Evolutionary conservation across 305 asterid genomes (phyloP).

Genomic region (Plantago coronopus): DNA sequence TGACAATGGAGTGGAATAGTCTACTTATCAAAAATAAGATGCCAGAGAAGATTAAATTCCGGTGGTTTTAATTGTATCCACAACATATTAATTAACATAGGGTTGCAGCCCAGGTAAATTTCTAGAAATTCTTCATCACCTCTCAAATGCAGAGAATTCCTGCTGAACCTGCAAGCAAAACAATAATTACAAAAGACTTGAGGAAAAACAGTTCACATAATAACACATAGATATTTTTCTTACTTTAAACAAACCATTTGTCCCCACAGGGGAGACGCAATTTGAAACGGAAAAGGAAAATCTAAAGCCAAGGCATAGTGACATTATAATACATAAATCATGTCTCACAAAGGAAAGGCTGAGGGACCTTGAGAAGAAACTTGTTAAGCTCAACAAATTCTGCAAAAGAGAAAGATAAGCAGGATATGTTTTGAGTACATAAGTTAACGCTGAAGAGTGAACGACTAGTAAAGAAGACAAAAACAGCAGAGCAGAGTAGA

Average conservation of each 20-base stretch:
- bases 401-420: conserved; percentile 26
- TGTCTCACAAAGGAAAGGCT: conserved; percentile 3
- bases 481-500: neutral
- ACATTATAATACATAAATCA: too few species aligned
- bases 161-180: conserved; percentile 62
- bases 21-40: conserved; percentile 12
- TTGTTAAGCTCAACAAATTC: conserved; percentile 73
- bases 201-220: too few species aligned
- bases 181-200: conserved; percentile 6
- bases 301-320: too few species aligned
- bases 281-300: too few species aligned
- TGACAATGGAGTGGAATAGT: neutral
- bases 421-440: conserved; percentile 3
- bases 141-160: conserved; percentile 72
- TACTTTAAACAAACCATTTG: neutral
- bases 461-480: neutral
- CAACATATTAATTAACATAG: too few species aligned
- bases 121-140: conserved; percentile 36
- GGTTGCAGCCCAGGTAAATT: conserved; percentile 3
- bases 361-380: conserved; percentile 73
- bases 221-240: too few species aligned
- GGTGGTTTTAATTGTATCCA: neutral
- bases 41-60: conserved; percentile 7
- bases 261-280: too few species aligned
- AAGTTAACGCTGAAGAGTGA: neutral